Percentiles rank a stretch among this genome's conserved stretches.
Conservation (phyloP, 805 yeast species). For the Monosporozyma aerobia region DNA sequence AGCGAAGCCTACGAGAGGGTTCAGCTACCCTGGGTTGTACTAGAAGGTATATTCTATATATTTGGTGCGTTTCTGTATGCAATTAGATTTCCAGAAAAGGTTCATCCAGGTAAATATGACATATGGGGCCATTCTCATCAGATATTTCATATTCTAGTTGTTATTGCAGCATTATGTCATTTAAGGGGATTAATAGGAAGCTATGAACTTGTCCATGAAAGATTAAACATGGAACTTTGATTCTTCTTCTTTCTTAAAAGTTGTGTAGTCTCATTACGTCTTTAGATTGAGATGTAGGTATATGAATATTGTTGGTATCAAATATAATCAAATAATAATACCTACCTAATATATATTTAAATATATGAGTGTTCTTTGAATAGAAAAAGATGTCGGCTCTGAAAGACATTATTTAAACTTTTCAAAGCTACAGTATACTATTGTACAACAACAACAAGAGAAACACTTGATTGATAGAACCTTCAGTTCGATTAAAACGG, state of each 20-base stretch:
- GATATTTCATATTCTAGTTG: slow-evolving; percentile 70
- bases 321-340: too few relatives aligned
- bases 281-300: too few relatives aligned
- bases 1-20: slow-evolving; percentile 41
- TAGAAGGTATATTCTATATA: slow-evolving; percentile 70
- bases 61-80: slow-evolving; percentile 77
- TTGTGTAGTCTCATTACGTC: not conserved
- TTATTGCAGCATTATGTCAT: slow-evolving; percentile 68
- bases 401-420: too few relatives aligned
- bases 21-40: slow-evolving; percentile 50
- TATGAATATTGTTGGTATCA: too few relatives aligned
- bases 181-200: slow-evolving; percentile 51
- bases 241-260: not conserved
- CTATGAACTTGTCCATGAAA: slow-evolving; percentile 40
- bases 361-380: too few relatives aligned
- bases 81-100: slow-evolving; percentile 65
- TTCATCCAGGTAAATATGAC: slow-evolving; percentile 55
- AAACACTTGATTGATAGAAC: too few relatives aligned
- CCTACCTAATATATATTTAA: too few relatives aligned
- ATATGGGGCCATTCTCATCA: slow-evolving; percentile 78
- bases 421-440: too few relatives aligned
- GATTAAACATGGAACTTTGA: not conserved
- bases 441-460: too few relatives aligned
- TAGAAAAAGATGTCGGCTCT: too few relatives aligned
- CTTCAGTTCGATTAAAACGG: too few relatives aligned